These are phyloP conservation scores for Agaricales sp. DNA, from an alignment of 1,284 basidiomycete species.

Conservation along the genomic window DNA sequence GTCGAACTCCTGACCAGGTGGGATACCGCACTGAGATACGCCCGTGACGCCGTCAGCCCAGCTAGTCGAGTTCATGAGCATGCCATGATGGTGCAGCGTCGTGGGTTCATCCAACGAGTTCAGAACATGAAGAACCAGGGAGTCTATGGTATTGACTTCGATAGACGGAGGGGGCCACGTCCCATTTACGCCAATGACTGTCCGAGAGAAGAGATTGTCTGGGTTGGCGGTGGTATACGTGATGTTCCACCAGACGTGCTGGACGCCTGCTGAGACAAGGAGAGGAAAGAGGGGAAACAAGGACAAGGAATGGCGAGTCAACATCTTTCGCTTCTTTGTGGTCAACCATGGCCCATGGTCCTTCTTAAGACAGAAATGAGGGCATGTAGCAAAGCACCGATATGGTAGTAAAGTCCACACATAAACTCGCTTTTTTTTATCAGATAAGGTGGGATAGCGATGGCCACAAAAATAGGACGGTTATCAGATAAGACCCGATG, in stretches of 20 bases:
- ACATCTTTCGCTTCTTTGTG: too few relatives aligned
- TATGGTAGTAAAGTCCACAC: too few relatives aligned
- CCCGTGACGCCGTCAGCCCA: slow-evolving; percentile 86
- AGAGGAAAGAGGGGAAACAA: slow-evolving; percentile 19
- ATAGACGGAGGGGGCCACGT: slow-evolving; percentile 88
- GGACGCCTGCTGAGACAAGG: slow-evolving; percentile 41
- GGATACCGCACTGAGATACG: slow-evolving; percentile 84
- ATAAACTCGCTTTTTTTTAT: too few relatives aligned
- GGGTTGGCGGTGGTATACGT: slow-evolving; percentile 64
- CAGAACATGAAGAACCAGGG: slow-evolving; percentile 62
- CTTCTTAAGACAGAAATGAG: too few relatives aligned
- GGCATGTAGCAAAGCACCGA: too few relatives aligned
- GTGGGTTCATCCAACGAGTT: slow-evolving; percentile 60
- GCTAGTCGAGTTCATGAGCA: slow-evolving; percentile 81
- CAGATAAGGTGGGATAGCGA: too few relatives aligned
- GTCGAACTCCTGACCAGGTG: slow-evolving; percentile 61
- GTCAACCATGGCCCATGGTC: too few relatives aligned
- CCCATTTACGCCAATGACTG: slow-evolving; percentile 80
- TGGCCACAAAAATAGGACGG: too few relatives aligned
- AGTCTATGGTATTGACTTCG: slow-evolving; percentile 63
- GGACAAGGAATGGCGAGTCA: slow-evolving; percentile 1
- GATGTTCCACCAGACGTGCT: slow-evolving; percentile 76
- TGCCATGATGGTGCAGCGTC: slow-evolving; percentile 82
- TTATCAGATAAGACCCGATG: too few relatives aligned
- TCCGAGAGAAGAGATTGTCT: slow-evolving; percentile 64